Evolutionary conservation across 2,329 filamentous ascomycete species (phyloP).

Genomic region (Aspergillus phoenicis): DNA sequence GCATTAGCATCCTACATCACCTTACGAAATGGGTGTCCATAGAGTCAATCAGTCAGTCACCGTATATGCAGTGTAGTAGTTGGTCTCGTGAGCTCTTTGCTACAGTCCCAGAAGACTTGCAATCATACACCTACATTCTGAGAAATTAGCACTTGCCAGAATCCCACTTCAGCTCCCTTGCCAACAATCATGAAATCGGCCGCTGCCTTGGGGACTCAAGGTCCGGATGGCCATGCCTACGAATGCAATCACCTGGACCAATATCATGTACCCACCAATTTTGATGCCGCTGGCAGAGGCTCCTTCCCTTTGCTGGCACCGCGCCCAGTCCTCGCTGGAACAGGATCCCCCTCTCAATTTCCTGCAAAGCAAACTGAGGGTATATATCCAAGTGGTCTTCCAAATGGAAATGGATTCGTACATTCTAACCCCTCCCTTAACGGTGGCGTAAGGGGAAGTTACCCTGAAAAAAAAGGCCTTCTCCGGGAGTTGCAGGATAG

Average conservation of each 20-base stretch:
- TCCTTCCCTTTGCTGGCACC: slow-evolving; percentile 10
- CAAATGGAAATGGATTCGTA: background rate
- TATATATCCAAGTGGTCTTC: slow-evolving; percentile 12
- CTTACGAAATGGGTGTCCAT: slow-evolving; percentile 15
- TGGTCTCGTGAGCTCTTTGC: background rate
- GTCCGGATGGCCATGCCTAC: slow-evolving; percentile 14
- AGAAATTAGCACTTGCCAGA: too few species aligned
- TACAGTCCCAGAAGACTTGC: too few species aligned
- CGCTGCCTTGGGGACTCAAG: slow-evolving; percentile 23
- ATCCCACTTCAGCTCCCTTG: background rate
- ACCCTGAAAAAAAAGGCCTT: background rate
- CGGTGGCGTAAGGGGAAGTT: background rate
- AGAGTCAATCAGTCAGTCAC: slow-evolving; percentile 4
- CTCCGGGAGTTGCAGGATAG: slow-evolving; percentile 16
- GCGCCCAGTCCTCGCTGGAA: background rate
- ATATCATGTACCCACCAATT: slow-evolving; percentile 17
- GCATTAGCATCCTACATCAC: slow-evolving; percentile 24
- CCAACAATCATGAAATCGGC: slow-evolving; percentile 29
- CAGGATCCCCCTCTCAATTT: slow-evolving; percentile 7
- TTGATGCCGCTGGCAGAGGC: slow-evolving; percentile 6
- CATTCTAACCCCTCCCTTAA: slow-evolving; percentile 1
- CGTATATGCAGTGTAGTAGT: slow-evolving; percentile 2
- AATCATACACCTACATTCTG: too few species aligned
- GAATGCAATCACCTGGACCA: slow-evolving; percentile 15
- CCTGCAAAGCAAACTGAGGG: slow-evolving; percentile 24